phyloP scores from a whole-genome alignment of 257 asterid genomes.

The Solanum okadae region DNA sequence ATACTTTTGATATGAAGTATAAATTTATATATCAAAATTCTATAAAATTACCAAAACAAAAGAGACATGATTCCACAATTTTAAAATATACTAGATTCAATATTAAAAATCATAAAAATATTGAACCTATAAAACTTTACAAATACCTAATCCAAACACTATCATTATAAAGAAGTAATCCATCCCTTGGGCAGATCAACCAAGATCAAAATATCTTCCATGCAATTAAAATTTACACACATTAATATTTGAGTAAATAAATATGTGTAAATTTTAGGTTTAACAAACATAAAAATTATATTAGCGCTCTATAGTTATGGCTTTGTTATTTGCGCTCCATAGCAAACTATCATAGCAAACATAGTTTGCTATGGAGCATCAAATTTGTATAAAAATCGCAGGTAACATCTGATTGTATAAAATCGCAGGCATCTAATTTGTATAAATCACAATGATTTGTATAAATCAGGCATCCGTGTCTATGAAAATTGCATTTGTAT shows the following conservation, averaged over 20 bases:
- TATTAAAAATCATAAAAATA: background rate
- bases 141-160: background rate
- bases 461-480: fast-evolving
- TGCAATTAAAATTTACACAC: background rate
- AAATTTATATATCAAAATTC: background rate
- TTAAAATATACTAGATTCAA: background rate
- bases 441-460: no score
- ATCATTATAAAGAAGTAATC: background rate
- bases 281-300: no score
- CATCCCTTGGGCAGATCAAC: background rate
- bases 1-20: no score
- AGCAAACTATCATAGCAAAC: no score
- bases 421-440: no score
- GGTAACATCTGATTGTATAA: no score
- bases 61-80: background rate
- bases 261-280: no score
- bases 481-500: no score
- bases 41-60: background rate
- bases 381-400: no score
- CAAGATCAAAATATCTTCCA: background rate
- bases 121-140: background rate
- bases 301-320: no score
- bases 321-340: no score
- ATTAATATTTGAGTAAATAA: background rate
- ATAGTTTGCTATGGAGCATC: no score